Evolutionary conservation across 371 early-diverging fungal species (phyloP).

Genomic region (Funneliformis caledonium): DNA sequence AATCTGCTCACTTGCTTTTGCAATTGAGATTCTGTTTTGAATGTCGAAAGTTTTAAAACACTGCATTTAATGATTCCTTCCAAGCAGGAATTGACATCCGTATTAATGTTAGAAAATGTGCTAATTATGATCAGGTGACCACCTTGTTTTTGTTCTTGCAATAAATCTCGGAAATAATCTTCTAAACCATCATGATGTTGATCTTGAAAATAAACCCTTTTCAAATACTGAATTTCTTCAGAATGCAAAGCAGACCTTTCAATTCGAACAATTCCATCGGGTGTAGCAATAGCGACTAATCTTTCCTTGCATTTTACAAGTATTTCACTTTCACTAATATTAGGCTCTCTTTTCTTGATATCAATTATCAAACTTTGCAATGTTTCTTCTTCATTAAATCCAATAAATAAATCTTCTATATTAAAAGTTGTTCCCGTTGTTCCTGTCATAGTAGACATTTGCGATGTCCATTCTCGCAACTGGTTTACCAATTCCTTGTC

Average conservation of each 20-base stretch:
- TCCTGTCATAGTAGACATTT: constrained; percentile 5
- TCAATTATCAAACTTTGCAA: constrained; percentile 31
- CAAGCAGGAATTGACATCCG: constrained; percentile 20
- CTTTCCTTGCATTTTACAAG: constrained; percentile 22
- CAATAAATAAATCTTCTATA: constrained; percentile 7
- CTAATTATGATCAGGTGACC: constrained; percentile 20
- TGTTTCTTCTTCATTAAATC: constrained; percentile 29
- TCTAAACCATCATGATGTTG: constrained; percentile 14
- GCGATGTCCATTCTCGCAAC: not conserved
- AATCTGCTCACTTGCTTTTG: constrained; percentile 8
- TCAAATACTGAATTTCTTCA: constrained; percentile 26
- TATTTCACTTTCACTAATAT: not conserved
- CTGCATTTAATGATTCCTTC: not conserved
- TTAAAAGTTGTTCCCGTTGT: not conserved
- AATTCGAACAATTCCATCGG: constrained; percentile 32
- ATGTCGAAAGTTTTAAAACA: constrained; percentile 30
- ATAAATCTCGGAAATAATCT: constrained; percentile 21
- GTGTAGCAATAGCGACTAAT: constrained; percentile 31
- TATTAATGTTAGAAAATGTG: constrained; percentile 40
- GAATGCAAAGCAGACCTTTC: constrained; percentile 3
- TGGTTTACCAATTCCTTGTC: not conserved
- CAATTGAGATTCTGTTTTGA: constrained; percentile 38
- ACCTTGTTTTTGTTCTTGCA: not conserved
- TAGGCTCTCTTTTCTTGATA: not conserved
- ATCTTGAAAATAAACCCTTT: constrained; percentile 15